Evolutionary conservation across 257 asterid species (phyloP), one percentile per base, ranked within the genome.

Genomic region (Petunia secreta): DNA sequence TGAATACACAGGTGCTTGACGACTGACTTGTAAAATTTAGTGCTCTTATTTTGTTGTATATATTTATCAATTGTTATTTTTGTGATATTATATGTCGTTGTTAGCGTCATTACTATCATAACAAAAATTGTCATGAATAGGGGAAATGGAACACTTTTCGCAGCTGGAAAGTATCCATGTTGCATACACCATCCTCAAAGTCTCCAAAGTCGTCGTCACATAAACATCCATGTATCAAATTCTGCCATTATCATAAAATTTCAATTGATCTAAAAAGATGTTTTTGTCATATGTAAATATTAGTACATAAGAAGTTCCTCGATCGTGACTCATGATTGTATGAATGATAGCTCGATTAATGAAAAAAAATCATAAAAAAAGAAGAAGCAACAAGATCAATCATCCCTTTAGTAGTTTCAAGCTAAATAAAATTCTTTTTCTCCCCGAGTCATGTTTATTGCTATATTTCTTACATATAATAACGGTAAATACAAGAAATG

Each of bases 1-100:
- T 83, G 82, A 83, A 39, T 75, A 74, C 48, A 64, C 1, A 25
- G 40, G 15, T 34, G 55, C 79, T 82, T 48, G 80, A 87, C 53
- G 64, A 16, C 63, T 68, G 80, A 37, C 43, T 75, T 57, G 55
- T 74, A 69, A 11, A 80, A 74, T 66, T 58, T 37, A 54, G 44
- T 53, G 64, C 67, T 52, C 34, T 37, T 63, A 44, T 41, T 7
- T 8, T 44, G 25, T 25, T 25, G 25, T 25, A 25, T 36, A 52
- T 52, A 11, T 52, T 52, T 52, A 14, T 1, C 40, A 52, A 66
- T 34, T 36, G 8, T 8, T 41, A 4, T 71, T 15, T 57, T 57
- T 5, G 53, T 57, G n/a, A 57, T 15, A 4, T 3, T 15, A 57
- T 8, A 2, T 6, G 2, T 57, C 2, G 16, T 57, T 15, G 5